Percentiles rank a stretch among this genome's conserved stretches.
Conservation (phyloP, 257 asterid species). For the Solanum chaucha region DNA sequence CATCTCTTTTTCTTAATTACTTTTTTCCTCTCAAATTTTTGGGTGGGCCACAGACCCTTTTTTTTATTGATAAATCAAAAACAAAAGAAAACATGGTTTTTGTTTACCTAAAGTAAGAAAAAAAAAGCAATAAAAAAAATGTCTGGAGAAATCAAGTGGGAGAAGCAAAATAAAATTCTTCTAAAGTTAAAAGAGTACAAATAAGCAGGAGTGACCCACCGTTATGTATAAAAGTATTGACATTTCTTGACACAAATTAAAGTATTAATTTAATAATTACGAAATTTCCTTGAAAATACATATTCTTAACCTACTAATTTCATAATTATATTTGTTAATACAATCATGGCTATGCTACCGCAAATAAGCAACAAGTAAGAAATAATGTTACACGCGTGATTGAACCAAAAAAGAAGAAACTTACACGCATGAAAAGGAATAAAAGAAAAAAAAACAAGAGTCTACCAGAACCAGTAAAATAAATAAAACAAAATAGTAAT, state of each 20-base stretch:
- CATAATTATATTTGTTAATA: too few relatives aligned
- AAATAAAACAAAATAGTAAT: not conserved
- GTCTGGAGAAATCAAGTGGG: not conserved
- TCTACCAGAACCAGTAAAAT: not conserved
- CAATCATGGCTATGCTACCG: too few relatives aligned
- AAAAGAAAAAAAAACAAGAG: not conserved
- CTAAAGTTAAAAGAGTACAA: not conserved
- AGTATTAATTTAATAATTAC: too few relatives aligned
- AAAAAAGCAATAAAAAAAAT: not conserved
- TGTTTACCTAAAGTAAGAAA: not conserved
- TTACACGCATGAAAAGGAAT: not conserved
- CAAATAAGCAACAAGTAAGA: not conserved
- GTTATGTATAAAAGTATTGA: too few relatives aligned
- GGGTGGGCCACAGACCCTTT: too few relatives aligned
- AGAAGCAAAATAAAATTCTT: not conserved
- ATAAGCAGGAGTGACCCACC: not conserved
- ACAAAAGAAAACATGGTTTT: too few relatives aligned
- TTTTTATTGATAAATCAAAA: too few relatives aligned
- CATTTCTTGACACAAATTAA: too few relatives aligned
- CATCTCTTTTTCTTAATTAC: not conserved
- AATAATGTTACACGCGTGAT: not conserved
- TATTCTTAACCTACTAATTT: too few relatives aligned
- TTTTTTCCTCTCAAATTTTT: too few relatives aligned
- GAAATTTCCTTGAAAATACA: too few relatives aligned
- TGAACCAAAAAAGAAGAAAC: not conserved